A percentile compares a stretch with the other conserved stretches of the same genome.
Evolutionary conservation across 192 early-diverging fungal species (phyloP).

Genomic region (Bifiguratus adelaidae): DNA sequence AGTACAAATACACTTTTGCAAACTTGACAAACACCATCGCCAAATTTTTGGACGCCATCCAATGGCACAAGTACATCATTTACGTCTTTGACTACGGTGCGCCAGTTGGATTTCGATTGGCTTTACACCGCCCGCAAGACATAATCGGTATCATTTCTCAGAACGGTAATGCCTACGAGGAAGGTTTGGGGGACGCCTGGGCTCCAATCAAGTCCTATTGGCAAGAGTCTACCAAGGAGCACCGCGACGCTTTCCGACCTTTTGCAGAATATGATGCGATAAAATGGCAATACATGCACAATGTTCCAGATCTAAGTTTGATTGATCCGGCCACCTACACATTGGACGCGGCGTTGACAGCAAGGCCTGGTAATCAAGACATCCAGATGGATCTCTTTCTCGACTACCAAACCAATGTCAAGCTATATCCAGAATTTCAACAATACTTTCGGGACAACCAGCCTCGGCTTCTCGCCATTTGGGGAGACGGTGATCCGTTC

Average conservation of each 20-base stretch:
- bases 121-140: background rate
- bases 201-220: background rate
- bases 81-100: constrained; percentile 4
- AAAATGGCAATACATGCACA: constrained; percentile 2
- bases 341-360: constrained; percentile 2
- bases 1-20: constrained; percentile 6
- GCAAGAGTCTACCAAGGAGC: constrained; percentile 1
- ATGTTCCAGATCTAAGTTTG: background rate
- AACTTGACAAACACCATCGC: constrained; percentile 2
- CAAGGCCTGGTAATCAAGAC: constrained; percentile 5
- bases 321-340: constrained; percentile 4
- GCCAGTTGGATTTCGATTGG: constrained; percentile 1
- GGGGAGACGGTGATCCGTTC: constrained; percentile 1
- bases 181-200: constrained; percentile 1
- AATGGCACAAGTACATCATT: too few relatives aligned
- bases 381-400: constrained; percentile 6
- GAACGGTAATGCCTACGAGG: constrained; percentile 8
- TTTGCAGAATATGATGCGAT: background rate
- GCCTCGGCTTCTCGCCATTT: background rate
- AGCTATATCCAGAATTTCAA: constrained; percentile 2
- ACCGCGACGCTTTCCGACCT: background rate
- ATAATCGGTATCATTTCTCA: constrained; percentile 6
- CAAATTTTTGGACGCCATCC: background rate
- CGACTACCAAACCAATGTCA: constrained; percentile 3
- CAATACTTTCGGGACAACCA: background rate